Evolutionary conservation across 2,329 filamentous ascomycete species (phyloP), one percentile per base, ranked within the genome.

Genomic region (Lasiodiplodia hormozganensis): DNA sequence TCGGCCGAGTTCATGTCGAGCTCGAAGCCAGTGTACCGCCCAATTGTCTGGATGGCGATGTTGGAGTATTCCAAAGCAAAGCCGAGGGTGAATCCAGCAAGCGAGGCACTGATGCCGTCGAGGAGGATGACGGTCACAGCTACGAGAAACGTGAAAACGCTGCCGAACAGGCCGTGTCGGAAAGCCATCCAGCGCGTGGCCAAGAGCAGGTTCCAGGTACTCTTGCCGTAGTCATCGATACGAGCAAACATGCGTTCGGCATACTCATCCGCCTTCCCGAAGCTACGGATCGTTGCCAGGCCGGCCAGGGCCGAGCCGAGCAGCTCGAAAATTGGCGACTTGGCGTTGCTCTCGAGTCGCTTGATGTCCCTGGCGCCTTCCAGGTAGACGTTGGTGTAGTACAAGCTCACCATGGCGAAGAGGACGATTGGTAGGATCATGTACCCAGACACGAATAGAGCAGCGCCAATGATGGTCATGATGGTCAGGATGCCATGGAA

Each of bases 1-100:
- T 68, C 67, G 4, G 51, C 65, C 1, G 67, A 36, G 58, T 64
- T 68, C 67, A 68, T 68, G 49, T 23, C 58, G 40, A 21, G 51
- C 51, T 68, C 40, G 25, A 68, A 60, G 11, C 62, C 58, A 10
- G 67, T 47, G 18, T 14, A 54, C 36, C 62, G 43, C 25, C 25
- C 36, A 7, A 68, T 51, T 4, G 53, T 51, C 11, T 54, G 43
- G 28, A 65, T 51, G 49, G 62, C 23, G 25, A 65, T 51, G 18
- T 49, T 58, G 11, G 56, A 25, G 12, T 53, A 53, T 16, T 53
- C 51, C 12, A 53, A 14, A 7, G 34, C n/a, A 28, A 47, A 53
- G 14, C 21, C 23, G 12, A 53, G 51, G n/a, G 51, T 25, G 31
- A 49, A 65, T 21, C 31, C 36, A 25, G 60, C 49, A 47, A 36